Base-by-base conservation (phyloP, 805 yeast species). In the Kazachstania bromeliacearum region DNA sequence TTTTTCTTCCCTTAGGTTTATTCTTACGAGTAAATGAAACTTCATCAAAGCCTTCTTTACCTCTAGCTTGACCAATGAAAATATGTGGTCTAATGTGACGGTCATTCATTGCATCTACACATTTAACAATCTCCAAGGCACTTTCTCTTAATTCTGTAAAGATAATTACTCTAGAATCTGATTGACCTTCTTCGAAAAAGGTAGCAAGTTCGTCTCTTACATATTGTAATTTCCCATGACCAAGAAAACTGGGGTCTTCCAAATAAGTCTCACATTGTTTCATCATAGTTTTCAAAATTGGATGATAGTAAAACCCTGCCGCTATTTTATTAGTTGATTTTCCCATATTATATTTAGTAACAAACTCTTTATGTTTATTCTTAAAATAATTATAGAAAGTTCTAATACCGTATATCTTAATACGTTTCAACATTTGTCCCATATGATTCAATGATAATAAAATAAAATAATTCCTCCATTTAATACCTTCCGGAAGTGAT, bases 141-240 rank as follows among this genome's bases (percentile, higher is more conserved):
- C 95, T 80, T 44, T 85, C 94, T 54, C 99, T 71, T 41, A 75
- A 72, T 53, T 88, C 95, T 0, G 95, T 82, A 57, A 92, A 92
- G 0, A 92, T 70, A 29, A 92, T 94, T 3, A 80, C 92, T 44
- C 84, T 71, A 1, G 94, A 81, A 36, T 76, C 71, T 2, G 55
- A 46, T 9, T 60, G 61, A 24, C 65, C 59, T 4, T 57, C 50
- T 3, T 57, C 50, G 42, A 79, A 77, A 48, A 85, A 88, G 2
- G 57, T 60, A 3, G 57, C 51, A 31, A 88, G 54, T 46, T 80
- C 82, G 7, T 71, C 68, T 15, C 75, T 61, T 33, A 83, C 50
- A 30, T 70, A 65, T 34, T 72, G 75, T 20, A 85, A 57, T 50
- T 92, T 92, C 1, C 84, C 81, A 61, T 89, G 96, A 3, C 89